phyloP scores from a whole-genome alignment of 441 rosid genomes.

The Jatropha podagrica region DNA sequence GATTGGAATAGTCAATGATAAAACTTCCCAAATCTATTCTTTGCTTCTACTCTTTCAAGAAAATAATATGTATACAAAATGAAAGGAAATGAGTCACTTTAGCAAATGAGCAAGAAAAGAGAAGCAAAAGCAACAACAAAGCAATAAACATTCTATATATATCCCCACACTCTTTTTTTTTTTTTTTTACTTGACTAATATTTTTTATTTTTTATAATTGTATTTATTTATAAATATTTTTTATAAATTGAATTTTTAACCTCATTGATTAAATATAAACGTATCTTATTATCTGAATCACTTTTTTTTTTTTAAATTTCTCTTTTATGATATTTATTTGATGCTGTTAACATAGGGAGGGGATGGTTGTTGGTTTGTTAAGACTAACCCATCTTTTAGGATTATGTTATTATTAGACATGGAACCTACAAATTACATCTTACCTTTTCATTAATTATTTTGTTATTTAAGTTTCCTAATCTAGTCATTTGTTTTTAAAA shows the following conservation, averaged over 20 bases:
- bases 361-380: slow-evolving; percentile 22
- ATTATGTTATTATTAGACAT: slow-evolving; percentile 1
- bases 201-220: neutral
- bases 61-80: neutral
- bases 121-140: neutral
- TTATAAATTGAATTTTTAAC: no score
- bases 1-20: neutral
- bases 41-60: slow-evolving; percentile 26
- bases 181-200: neutral
- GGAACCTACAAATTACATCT: slow-evolving; percentile 18
- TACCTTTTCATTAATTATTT: slow-evolving; percentile 9
- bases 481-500: neutral
- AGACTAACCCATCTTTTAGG: slow-evolving; percentile 18
- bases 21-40: slow-evolving; percentile 3
- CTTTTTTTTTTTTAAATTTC: neutral
- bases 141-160: neutral
- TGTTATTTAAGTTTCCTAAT: slow-evolving; percentile 9
- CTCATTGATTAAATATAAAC: no score
- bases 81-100: neutral
- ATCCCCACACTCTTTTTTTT: neutral
- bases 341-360: neutral
- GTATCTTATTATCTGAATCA: no score
- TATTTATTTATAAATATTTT: no score
- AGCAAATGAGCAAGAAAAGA: neutral
- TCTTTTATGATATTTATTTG: neutral